Conservation (phyloP, 371 early-diverging fungal species). For the Encephalitozoon cuniculi region DNA sequence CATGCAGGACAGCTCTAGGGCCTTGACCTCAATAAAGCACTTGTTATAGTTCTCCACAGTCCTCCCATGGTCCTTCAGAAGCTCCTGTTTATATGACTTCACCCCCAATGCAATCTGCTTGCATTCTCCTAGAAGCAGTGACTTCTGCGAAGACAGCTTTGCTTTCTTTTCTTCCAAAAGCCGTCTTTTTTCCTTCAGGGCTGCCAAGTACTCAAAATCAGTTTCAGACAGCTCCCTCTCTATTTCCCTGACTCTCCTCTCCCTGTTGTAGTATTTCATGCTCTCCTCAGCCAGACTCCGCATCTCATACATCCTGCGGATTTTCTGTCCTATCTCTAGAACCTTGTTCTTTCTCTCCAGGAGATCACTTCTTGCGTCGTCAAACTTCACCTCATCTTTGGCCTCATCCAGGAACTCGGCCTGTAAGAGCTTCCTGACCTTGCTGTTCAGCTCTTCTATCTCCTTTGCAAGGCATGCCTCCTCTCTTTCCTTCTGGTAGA, state of each 20-base stretch:
- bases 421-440: background rate
- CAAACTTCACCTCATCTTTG: background rate
- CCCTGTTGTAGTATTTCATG: constrained; percentile 14
- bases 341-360: constrained; percentile 2
- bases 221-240: constrained; percentile 18
- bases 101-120: constrained; percentile 71
- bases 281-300: constrained; percentile 16
- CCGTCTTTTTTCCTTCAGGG: constrained; percentile 4
- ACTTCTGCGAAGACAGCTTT: constrained; percentile 23
- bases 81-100: constrained; percentile 63
- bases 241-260: constrained; percentile 5
- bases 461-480: constrained; percentile 17
- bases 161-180: constrained; percentile 20
- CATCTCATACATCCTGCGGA: constrained; percentile 1
- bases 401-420: background rate
- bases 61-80: constrained; percentile 69
- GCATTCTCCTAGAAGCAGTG: constrained; percentile 68
- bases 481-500: constrained; percentile 30
- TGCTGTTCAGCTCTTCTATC: background rate
- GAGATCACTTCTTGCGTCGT: background rate
- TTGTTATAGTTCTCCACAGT: constrained; percentile 62
- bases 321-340: background rate
- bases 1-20: constrained; percentile 66
- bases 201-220: constrained; percentile 1
- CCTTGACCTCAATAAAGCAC: constrained; percentile 50